Conservation (phyloP, 345 rosid genomes). For the Odontarrhena argentea region DNA sequence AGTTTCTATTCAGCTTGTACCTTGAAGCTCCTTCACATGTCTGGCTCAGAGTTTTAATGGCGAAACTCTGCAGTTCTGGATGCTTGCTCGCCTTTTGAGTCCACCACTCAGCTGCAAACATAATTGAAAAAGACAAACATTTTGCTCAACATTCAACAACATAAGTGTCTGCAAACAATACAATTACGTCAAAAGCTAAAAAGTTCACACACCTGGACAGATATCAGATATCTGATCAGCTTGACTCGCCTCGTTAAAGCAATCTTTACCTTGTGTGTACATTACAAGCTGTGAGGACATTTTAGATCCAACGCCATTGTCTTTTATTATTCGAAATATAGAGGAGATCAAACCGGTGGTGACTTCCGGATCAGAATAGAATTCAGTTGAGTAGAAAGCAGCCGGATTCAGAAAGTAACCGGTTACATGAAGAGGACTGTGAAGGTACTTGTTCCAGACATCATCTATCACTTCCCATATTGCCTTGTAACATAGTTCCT, state of each 20-base stretch:
- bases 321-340: slow-evolving; percentile 46
- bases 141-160: slow-evolving; percentile 17
- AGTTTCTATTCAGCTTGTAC: slow-evolving; percentile 49
- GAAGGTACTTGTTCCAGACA: slow-evolving; percentile 55
- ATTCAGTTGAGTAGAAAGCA: slow-evolving; percentile 53
- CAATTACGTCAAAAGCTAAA: not conserved
- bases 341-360: slow-evolving; percentile 49
- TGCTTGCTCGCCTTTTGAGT: slow-evolving; percentile 44
- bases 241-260: slow-evolving; percentile 51
- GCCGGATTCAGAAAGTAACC: slow-evolving; percentile 65
- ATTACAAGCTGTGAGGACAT: slow-evolving; percentile 49
- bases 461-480: slow-evolving; percentile 65
- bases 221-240: slow-evolving; percentile 39
- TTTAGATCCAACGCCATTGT: slow-evolving; percentile 31
- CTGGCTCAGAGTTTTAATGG: slow-evolving; percentile 54
- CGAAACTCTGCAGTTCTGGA: slow-evolving; percentile 59
- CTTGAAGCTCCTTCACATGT: slow-evolving; percentile 58
- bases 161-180: not conserved
- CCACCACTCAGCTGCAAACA: slow-evolving; percentile 62
- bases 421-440: slow-evolving; percentile 68
- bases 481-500: slow-evolving; percentile 43
- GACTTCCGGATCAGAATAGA: slow-evolving; percentile 53
- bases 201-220: slow-evolving; percentile 50
- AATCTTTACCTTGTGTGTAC: slow-evolving; percentile 46
- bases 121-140: not conserved